Percentiles rank a stretch among this genome's conserved stretches.
These are phyloP conservation scores for Mycena polygramma DNA, from an alignment of 768 basidiomycete genomes.

Conservation along the genomic window DNA sequence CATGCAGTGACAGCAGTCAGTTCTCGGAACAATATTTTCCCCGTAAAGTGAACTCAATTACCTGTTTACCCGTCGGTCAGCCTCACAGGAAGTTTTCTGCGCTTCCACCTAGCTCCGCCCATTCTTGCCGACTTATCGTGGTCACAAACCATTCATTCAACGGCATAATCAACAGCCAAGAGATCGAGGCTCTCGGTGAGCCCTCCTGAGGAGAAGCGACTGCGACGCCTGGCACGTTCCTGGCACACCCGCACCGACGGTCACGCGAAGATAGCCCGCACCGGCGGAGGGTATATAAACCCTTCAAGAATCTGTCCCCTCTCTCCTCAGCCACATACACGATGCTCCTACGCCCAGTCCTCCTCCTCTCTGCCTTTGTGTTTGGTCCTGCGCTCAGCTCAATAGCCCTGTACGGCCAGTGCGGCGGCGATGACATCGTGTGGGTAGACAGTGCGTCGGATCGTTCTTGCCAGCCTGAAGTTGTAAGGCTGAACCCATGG, in stretches of 20 bases:
- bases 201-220: constrained; percentile 75
- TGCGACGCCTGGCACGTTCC: constrained; percentile 58
- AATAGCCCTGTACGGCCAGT: constrained; percentile 26
- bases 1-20: no score
- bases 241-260: constrained; percentile 67
- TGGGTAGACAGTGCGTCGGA: constrained; percentile 19
- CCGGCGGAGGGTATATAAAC: constrained; percentile 57
- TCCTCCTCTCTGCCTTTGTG: constrained; percentile 1
- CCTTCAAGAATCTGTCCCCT: not conserved
- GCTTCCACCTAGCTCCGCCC: no score
- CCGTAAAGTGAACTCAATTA: no score
- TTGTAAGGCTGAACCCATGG: no score
- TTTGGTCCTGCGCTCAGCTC: constrained; percentile 2
- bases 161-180: constrained; percentile 3
- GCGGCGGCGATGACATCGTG: constrained; percentile 24
- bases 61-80: no score
- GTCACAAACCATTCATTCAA: no score
- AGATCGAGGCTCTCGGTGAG: not conserved
- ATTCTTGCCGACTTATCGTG: no score
- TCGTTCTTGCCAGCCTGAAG: not conserved
- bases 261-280: constrained; percentile 79
- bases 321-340: not conserved
- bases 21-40: no score
- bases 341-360: constrained; percentile 10
- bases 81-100: no score